phyloP scores from a whole-genome alignment of 805 yeast genomes.

The Wickerhamiella bombiphila region DNA sequence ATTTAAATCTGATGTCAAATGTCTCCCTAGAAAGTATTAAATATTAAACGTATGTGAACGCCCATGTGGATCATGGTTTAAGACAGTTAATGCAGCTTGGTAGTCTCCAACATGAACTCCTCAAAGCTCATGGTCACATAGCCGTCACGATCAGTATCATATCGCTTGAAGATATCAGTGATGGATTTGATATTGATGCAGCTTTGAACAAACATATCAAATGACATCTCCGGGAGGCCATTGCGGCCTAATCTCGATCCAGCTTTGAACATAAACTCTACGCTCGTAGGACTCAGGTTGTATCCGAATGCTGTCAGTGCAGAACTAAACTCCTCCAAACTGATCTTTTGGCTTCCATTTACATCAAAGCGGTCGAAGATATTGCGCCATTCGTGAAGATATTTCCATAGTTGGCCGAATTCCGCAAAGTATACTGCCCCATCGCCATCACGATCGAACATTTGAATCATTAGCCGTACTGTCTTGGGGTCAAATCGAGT shows the following conservation, averaged over 20 bases:
- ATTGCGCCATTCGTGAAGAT: slow-evolving; percentile 50
- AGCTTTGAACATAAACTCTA: slow-evolving; percentile 41
- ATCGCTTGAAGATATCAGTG: slow-evolving; percentile 65
- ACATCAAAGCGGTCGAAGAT: slow-evolving; percentile 47
- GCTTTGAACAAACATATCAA: slow-evolving; percentile 71
- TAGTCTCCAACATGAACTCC: slow-evolving; percentile 25
- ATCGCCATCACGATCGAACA: slow-evolving; percentile 40
- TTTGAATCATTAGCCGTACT: slow-evolving; percentile 43
- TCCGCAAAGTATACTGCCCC: slow-evolving; percentile 40
- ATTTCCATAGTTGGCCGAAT: slow-evolving; percentile 53
- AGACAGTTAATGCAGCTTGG: slow-evolving; percentile 20
- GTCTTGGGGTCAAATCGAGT: slow-evolving; percentile 48
- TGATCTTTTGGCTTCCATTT: slow-evolving; percentile 43
- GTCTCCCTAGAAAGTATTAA: too few species aligned
- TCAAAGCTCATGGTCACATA: slow-evolving; percentile 25
- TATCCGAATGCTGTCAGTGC: slow-evolving; percentile 55
- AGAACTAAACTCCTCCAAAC: slow-evolving; percentile 49
- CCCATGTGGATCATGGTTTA: too few species aligned
- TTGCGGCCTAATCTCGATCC: slow-evolving; percentile 30
- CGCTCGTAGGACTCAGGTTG: slow-evolving; percentile 40
- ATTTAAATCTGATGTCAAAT: too few species aligned
- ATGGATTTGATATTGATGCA: slow-evolving; percentile 61
- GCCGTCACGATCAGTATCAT: slow-evolving; percentile 62
- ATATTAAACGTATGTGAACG: too few species aligned
- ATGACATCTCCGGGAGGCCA: slow-evolving; percentile 35